Evolutionary conservation across 495 filamentous ascomycete genomes (phyloP).

Genomic region (Podospora fimiseda): DNA sequence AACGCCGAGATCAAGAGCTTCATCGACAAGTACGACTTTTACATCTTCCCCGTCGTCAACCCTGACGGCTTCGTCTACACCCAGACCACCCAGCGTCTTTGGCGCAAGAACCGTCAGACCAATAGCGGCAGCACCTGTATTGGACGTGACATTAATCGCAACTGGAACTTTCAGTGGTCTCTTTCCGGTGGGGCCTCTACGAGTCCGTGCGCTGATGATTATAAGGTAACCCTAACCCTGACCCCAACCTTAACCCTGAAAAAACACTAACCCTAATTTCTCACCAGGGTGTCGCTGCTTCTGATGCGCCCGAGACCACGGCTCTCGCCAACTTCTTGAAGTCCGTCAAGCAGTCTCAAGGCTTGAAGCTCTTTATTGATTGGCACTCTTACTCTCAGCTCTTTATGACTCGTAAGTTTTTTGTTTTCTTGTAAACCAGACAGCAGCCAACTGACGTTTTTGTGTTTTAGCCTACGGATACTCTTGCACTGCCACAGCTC

Average conservation of each 20-base stretch:
- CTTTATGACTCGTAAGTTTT: slow-evolving; percentile 24
- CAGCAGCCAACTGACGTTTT: slow-evolving; percentile 6
- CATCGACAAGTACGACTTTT: slow-evolving; percentile 57
- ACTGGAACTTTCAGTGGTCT: slow-evolving; percentile 52
- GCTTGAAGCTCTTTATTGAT: slow-evolving; percentile 55
- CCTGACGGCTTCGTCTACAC: slow-evolving; percentile 59
- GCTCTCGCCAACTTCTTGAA: slow-evolving; percentile 38
- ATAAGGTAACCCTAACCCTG: slow-evolving; percentile 23
- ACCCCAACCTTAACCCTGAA: not conserved
- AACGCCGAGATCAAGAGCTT: slow-evolving; percentile 37
- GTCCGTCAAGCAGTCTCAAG: slow-evolving; percentile 33
- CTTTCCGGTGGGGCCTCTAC: slow-evolving; percentile 44
- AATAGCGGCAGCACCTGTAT: slow-evolving; percentile 39
- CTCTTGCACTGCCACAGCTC: slow-evolving; percentile 28
- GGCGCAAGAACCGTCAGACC: slow-evolving; percentile 56
- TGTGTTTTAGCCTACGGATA: slow-evolving; percentile 27
- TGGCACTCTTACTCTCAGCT: slow-evolving; percentile 54
- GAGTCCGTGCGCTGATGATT: slow-evolving; percentile 48
- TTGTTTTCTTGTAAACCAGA: not conserved
- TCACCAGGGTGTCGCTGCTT: slow-evolving; percentile 34
- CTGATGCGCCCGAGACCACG: slow-evolving; percentile 47
- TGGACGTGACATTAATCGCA: slow-evolving; percentile 59
- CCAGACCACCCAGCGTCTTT: slow-evolving; percentile 50
- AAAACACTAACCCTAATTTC: not conserved
- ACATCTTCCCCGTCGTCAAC: slow-evolving; percentile 57